These are phyloP conservation scores for Phytopythium helicoides DNA, from an alignment of 352 stramenopile species.

Conservation along the genomic window DNA sequence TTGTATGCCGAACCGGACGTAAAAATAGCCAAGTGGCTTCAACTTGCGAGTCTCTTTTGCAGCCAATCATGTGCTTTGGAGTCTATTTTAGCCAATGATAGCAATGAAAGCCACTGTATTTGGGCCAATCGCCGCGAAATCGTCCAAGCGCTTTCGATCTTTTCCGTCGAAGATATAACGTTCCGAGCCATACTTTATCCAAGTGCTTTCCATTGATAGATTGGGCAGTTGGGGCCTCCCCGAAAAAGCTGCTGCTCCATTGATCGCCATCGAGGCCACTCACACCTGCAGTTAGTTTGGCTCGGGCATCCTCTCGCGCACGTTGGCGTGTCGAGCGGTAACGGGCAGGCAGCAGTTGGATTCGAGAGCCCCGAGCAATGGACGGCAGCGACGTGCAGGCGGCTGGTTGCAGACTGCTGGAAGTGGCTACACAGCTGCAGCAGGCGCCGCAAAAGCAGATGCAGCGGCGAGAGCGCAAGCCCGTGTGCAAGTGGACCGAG, in stretches of 20 bases:
- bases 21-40: background rate
- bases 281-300: background rate
- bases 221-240: slow-evolving; percentile 39
- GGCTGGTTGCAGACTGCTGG: background rate
- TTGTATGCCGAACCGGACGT: no score
- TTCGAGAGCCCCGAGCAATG: background rate
- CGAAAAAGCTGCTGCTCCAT: slow-evolving; percentile 2
- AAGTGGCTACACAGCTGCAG: background rate
- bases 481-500: slow-evolving; percentile 83
- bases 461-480: slow-evolving; percentile 55
- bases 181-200: slow-evolving; percentile 34
- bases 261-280: no score
- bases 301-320: slow-evolving; percentile 2
- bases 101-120: no score
- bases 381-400: background rate
- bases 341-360: no score
- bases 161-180: slow-evolving; percentile 49
- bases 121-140: background rate
- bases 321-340: background rate
- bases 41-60: background rate
- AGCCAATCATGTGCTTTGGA: background rate
- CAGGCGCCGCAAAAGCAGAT: background rate
- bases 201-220: slow-evolving; percentile 28
- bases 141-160: slow-evolving; percentile 31
- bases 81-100: background rate